Conservation (phyloP, 208 protist species). For the Wallacemonas sp. region DNA sequence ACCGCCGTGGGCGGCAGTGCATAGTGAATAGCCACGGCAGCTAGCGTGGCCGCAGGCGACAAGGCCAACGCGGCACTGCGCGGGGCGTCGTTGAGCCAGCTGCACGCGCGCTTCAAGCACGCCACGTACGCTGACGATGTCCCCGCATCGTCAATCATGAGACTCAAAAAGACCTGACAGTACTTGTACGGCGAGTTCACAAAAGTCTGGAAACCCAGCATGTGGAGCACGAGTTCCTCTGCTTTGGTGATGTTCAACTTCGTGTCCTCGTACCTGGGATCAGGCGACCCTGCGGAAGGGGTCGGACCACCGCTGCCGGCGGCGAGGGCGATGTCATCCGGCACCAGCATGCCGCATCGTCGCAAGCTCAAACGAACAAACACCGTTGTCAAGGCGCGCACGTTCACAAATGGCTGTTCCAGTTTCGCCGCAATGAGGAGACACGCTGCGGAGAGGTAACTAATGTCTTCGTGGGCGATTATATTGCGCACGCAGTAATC, state of each 20-base stretch:
- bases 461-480: conserved; percentile 62
- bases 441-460: conserved; percentile 74
- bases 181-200: conserved; percentile 84
- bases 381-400: conserved; percentile 56
- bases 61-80: conserved; percentile 39
- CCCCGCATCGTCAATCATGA: conserved; percentile 44
- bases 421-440: conserved; percentile 79
- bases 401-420: conserved; percentile 52
- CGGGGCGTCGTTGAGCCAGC: conserved; percentile 73
- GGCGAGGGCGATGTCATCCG: conserved; percentile 2
- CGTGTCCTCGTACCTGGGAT: conserved; percentile 58
- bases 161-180: conserved; percentile 55
- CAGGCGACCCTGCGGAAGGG: conserved; percentile 11
- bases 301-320: neutral
- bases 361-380: conserved; percentile 65
- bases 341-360: conserved; percentile 28
- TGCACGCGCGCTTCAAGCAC: conserved; percentile 60
- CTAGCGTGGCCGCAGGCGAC: conserved; percentile 41
- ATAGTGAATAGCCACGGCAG: conserved; percentile 54
- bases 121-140: conserved; percentile 26
- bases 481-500: conserved; percentile 78
- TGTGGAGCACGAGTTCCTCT: conserved; percentile 69
- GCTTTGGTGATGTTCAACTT: conserved; percentile 69
- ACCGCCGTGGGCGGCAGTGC: conserved; percentile 33
- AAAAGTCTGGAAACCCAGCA: conserved; percentile 84